Conservation (phyloP, 129 eudicot genomes). For the sunflower (Helianthus annuus) region DNA sequence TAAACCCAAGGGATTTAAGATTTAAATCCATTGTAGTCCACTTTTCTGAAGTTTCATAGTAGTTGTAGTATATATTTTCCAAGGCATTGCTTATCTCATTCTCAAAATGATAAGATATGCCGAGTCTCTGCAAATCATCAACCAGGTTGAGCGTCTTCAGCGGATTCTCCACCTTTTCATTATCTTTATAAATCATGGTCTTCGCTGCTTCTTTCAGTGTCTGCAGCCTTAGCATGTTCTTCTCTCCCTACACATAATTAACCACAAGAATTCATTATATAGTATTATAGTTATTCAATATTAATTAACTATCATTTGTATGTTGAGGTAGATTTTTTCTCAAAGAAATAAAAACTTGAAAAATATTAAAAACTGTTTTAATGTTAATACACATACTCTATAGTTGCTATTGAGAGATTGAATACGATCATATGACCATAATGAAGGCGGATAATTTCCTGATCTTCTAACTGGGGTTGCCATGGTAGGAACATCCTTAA, state of each 20-base stretch:
- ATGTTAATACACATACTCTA: background rate
- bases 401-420: conserved; percentile 32
- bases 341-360: background rate
- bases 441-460: conserved; percentile 34
- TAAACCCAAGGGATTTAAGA: conserved; percentile 43
- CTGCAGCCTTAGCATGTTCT: background rate
- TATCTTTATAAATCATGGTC: conserved; percentile 21
- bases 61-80: conserved; percentile 17
- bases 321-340: no score
- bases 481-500: background rate
- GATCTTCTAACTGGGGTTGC: conserved; percentile 22
- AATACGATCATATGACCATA: conserved; percentile 28
- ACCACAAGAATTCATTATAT: background rate
- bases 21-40: conserved; percentile 21
- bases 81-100: conserved; percentile 28
- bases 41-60: conserved; percentile 1
- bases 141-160: conserved; percentile 38
- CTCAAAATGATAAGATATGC: conserved; percentile 47
- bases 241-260: conserved; percentile 36
- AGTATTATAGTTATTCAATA: background rate
- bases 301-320: no score
- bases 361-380: no score
- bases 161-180: conserved; percentile 15
- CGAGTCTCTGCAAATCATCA: conserved; percentile 56
- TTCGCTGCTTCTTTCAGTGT: conserved; percentile 32